Percentiles rank a stretch among this genome's conserved stretches.
phyloP scores from a whole-genome alignment of 2,329 filamentous ascomycete species.

The Lecanicillium sp. region DNA sequence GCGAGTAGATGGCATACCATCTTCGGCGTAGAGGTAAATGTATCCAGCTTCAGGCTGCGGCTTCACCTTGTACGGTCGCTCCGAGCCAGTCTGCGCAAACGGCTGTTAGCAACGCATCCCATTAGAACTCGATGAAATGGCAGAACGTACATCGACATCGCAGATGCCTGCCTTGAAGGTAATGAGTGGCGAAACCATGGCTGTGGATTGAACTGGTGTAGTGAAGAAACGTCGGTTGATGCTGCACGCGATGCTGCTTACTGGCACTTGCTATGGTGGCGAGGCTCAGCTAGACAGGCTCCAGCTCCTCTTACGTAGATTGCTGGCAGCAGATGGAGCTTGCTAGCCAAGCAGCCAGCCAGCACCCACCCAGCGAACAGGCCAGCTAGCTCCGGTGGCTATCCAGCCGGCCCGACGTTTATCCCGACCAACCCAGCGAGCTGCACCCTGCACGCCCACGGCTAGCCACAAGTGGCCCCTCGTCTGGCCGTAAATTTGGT shows the following conservation, averaged over 20 bases:
- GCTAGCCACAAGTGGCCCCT: constrained; percentile 19
- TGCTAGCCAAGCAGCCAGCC: too few species aligned
- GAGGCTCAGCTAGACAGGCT: background rate
- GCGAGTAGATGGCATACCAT: constrained; percentile 51
- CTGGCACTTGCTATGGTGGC: background rate
- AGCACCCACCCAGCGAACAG: too few species aligned
- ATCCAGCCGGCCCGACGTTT: constrained; percentile 16
- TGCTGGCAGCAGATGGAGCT: background rate
- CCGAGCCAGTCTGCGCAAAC: constrained; percentile 35
- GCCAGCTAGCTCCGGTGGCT: background rate
- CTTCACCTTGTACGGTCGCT: constrained; percentile 62
- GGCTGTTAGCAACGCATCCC: constrained; percentile 17
- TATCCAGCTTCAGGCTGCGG: constrained; percentile 71
- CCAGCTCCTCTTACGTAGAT: constrained; percentile 13
- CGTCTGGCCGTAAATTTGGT: constrained; percentile 23
- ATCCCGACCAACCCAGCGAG: constrained; percentile 15
- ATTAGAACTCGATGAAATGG: background rate
- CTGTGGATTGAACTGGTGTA: constrained; percentile 11
- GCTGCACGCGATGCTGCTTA: constrained; percentile 1
- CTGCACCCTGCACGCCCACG: constrained; percentile 1
- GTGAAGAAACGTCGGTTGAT: background rate
- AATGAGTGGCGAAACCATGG: constrained; percentile 80
- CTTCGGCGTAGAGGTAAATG: constrained; percentile 87
- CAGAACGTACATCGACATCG: constrained; percentile 66
- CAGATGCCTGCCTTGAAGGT: constrained; percentile 95